A percentile compares a stretch with the other conserved stretches of the same genome.
These are phyloP conservation scores for Arachis stenosperma DNA, from an alignment of 306 rosid genomes.

Conservation along the genomic window DNA sequence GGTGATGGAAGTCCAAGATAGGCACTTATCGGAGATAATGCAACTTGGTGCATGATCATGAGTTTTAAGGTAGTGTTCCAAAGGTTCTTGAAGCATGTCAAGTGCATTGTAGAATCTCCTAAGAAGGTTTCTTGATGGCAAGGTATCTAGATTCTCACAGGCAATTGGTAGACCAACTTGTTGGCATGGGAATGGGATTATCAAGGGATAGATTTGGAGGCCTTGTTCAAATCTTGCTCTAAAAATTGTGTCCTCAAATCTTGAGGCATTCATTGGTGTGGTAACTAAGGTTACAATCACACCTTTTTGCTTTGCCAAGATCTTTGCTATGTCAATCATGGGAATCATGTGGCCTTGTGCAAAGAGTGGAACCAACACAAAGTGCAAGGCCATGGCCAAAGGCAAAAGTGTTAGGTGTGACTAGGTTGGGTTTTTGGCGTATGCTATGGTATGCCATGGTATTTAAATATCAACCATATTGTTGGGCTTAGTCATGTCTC, in stretches of 20 bases:
- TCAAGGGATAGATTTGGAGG: slow-evolving; percentile 50
- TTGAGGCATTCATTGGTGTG: slow-evolving; percentile 70
- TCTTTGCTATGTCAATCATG: slow-evolving; percentile 78
- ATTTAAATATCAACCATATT: no score
- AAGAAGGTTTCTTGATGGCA: slow-evolving; percentile 62
- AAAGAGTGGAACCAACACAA: slow-evolving; percentile 71
- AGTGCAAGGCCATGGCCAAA: slow-evolving; percentile 57
- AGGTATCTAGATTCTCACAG: slow-evolving; percentile 71
- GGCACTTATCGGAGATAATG: slow-evolving; percentile 70
- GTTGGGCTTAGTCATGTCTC: slow-evolving; percentile 15
- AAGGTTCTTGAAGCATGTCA: slow-evolving; percentile 62
- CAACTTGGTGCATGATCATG: slow-evolving; percentile 56
- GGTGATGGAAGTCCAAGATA: slow-evolving; percentile 62
- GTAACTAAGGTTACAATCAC: slow-evolving; percentile 65
- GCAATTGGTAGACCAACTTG: slow-evolving; percentile 70
- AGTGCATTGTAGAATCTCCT: slow-evolving; percentile 66
- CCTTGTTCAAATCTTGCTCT: slow-evolving; percentile 47
- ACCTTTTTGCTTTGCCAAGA: slow-evolving; percentile 52
- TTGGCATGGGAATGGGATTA: slow-evolving; percentile 64
- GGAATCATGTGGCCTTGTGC: slow-evolving; percentile 99
- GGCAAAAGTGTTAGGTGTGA: not conserved
- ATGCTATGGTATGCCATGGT: not conserved
- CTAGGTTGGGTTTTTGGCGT: not conserved
- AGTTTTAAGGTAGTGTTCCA: slow-evolving; percentile 51
- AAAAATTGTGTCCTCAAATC: slow-evolving; percentile 50